A percentile compares a stretch with the other conserved stretches of the same genome.
Conservation (phyloP, 192 early-diverging fungal genomes). For the Gryganskiella cystojenkinii region DNA sequence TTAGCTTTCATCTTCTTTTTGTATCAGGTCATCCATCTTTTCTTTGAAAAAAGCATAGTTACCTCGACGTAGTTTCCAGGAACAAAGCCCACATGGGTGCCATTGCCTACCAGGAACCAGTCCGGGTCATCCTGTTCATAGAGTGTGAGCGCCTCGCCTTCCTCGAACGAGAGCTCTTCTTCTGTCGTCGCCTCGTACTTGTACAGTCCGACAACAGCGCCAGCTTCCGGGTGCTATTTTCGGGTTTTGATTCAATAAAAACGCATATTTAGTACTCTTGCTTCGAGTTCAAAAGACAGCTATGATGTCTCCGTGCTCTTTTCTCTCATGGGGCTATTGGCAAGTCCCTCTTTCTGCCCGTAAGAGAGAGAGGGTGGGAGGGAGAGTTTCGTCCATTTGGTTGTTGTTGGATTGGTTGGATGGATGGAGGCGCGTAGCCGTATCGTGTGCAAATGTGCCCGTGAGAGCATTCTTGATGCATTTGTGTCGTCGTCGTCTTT, state of each 20-base stretch:
- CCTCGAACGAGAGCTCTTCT: constrained; percentile 86
- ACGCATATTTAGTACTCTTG: no score
- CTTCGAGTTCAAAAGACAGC: no score
- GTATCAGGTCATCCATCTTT: no score
- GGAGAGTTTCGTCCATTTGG: background rate
- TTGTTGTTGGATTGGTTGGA: no score
- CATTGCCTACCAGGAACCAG: constrained; percentile 89
- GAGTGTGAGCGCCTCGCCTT: constrained; percentile 77
- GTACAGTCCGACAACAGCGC: constrained; percentile 76
- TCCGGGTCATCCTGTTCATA: constrained; percentile 90
- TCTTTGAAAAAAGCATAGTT: constrained; percentile 7
- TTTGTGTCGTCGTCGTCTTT: no score
- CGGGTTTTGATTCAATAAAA: background rate
- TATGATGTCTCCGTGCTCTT: no score
- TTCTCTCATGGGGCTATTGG: background rate
- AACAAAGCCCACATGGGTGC: constrained; percentile 82
- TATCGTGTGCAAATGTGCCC: no score
- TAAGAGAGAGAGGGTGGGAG: background rate
- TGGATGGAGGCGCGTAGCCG: no score
- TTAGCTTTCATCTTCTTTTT: no score
- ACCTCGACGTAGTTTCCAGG: constrained; percentile 89
- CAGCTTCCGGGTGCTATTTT: constrained; percentile 66
- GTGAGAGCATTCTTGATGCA: no score
- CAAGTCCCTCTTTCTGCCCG: no score
- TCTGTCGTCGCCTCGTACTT: constrained; percentile 85